Base-by-base conservation (phyloP, 1,139 yeast species). In the Taphrina confusa region DNA sequence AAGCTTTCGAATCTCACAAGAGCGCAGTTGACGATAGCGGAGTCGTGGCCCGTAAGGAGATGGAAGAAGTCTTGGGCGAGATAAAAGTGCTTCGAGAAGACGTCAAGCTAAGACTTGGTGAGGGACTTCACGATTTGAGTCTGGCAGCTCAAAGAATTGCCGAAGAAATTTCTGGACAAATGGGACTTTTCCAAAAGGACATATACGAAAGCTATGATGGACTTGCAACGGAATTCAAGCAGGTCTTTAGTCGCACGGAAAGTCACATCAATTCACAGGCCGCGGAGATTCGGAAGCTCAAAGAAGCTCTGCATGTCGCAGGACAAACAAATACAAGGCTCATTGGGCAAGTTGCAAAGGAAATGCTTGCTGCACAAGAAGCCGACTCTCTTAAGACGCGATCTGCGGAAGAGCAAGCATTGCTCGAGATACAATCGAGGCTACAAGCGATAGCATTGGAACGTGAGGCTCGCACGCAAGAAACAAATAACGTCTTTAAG, bases 221-320 rank as follows among this genome's bases (percentile, higher is more conserved):
- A 27, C 63, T 67, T 33, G 69, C 69, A 3, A 62, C 65, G 5
- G 68, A 67, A 27, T 60, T 66, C 57, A 65, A 66, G 50, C 55
- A 62, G 9, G 37, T 67, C 25, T 66, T 66, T 58, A 67, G 60
- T n/a, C 65, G 62, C 4, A 54, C 65, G 20, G 66, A 67, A 30
- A 57, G 55, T 22, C 68, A 65, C 36, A 46, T 66, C 54, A 47
- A 57, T 11, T 30, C 57, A 9, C 69, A 67, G 45, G 47, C 61
- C 8, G 52, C 54, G 22, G 67, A 65, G 33, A 63, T 67, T 22
- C 66, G 61, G 33, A 45, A 58, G n/a, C 47, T 67, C n/a, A 66
- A 63, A 28, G 58, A 58, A 1, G 63, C 58, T 1, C 55, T 65
- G 28, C 52, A 60, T 8, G 37, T 31, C n/a, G 61, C 65, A 18